Evolutionary conservation across 805 yeast genomes (phyloP).

Genomic region (Hanseniaspora occidentalis): DNA sequence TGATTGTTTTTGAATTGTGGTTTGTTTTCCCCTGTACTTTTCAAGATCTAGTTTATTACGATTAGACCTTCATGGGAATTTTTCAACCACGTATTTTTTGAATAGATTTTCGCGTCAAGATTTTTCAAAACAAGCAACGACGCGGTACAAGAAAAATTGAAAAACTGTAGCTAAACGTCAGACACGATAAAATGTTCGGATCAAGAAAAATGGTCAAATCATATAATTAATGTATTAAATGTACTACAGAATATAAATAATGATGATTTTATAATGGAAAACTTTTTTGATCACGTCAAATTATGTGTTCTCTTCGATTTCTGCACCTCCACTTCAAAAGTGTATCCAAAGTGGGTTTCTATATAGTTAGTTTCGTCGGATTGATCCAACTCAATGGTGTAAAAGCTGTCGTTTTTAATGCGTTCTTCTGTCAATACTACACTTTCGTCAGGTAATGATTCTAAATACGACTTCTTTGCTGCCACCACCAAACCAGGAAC

Average conservation of each 20-base stretch:
- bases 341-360: neutral
- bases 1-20: neutral
- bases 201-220: no score
- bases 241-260: no score
- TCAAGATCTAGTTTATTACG: no score
- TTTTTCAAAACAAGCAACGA: no score
- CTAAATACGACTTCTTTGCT: neutral
- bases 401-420: neutral
- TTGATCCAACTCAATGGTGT: neutral
- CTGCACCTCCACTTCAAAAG: neutral
- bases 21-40: neutral
- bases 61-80: no score
- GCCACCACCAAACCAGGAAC: neutral
- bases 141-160: no score
- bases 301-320: neutral
- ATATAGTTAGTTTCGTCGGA: neutral
- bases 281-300: neutral
- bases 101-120: no score
- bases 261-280: no score
- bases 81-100: no score
- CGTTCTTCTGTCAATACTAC: neutral
- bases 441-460: neutral
- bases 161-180: no score
- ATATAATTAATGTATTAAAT: no score
- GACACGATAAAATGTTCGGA: no score